phyloP scores from a whole-genome alignment of 306 rosid species.

The Gynostemma pentaphyllum region DNA sequence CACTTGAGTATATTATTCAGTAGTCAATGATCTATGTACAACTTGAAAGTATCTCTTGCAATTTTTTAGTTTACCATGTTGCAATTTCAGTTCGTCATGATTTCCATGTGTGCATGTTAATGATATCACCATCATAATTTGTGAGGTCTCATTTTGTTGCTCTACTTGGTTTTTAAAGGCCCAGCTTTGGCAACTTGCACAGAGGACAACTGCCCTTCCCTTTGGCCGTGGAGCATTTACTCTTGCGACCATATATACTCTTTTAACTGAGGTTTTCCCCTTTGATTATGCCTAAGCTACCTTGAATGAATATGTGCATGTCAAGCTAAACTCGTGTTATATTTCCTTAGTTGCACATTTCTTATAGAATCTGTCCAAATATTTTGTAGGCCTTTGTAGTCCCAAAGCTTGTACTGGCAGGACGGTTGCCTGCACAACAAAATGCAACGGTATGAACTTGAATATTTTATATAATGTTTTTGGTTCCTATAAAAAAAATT shows the following conservation, averaged over 20 bases:
- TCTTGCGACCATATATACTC: slow-evolving; percentile 88
- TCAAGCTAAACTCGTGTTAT: not conserved
- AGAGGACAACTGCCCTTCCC: slow-evolving; percentile 91
- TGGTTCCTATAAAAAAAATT: no score
- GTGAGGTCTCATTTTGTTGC: not conserved
- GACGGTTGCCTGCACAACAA: slow-evolving; percentile 95
- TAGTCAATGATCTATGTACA: not conserved
- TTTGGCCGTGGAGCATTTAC: slow-evolving; percentile 98
- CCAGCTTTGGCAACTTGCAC: slow-evolving; percentile 94
- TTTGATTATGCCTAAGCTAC: not conserved
- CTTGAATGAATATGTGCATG: slow-evolving; percentile 1
- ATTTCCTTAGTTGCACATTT: not conserved
- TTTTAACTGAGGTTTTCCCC: slow-evolving; percentile 72
- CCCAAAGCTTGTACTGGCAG: slow-evolving; percentile 92
- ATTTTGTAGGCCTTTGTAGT: slow-evolving; percentile 65
- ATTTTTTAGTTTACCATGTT: not conserved
- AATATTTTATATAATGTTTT: slow-evolving; percentile 12
- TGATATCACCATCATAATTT: not conserved
- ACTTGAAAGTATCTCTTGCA: not conserved
- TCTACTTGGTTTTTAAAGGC: slow-evolving; percentile 40
- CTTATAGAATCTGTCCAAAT: not conserved
- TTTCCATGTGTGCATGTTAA: not conserved
- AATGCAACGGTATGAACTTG: slow-evolving; percentile 78
- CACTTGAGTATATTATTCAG: not conserved
- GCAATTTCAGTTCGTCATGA: no score